Percentiles rank a stretch among this genome's conserved stretches.
phyloP scores from a whole-genome alignment of 2,329 filamentous ascomycete genomes.

The Stylonectria norvegica region DNA sequence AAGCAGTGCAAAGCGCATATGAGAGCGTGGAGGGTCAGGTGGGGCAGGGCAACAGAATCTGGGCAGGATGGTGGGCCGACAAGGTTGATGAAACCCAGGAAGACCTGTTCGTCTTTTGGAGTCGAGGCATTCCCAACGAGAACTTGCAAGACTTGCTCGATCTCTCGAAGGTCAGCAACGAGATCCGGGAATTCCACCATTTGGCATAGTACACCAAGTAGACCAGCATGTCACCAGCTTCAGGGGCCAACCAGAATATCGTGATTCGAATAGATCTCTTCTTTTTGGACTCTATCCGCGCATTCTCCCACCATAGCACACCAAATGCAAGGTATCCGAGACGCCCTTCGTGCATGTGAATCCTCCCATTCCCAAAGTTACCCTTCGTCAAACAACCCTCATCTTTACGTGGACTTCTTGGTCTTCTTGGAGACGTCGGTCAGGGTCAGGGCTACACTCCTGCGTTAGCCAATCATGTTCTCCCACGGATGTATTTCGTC shows the following conservation, averaged over 20 bases:
- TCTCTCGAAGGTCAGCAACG: conserved; percentile 16
- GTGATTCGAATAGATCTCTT: conserved; percentile 32
- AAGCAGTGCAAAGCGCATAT: conserved; percentile 35
- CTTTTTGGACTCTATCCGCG: conserved; percentile 37
- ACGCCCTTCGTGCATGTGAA: conserved; percentile 49
- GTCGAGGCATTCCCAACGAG: conserved; percentile 34
- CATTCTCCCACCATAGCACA: conserved; percentile 38
- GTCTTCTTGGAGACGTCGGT: conserved; percentile 56
- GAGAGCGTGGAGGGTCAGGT: conserved; percentile 31
- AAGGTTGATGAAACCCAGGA: conserved; percentile 28
- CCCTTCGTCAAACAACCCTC: conserved; percentile 22
- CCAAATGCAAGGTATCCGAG: conserved; percentile 54
- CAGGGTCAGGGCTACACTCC: conserved; percentile 46
- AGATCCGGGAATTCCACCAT: conserved; percentile 23
- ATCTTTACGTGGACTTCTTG: conserved; percentile 29
- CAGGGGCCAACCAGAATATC: conserved; percentile 7
- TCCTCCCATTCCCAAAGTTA: conserved; percentile 30
- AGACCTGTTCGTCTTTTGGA: conserved; percentile 41
- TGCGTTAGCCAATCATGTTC: conserved; percentile 6
- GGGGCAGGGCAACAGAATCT: conserved; percentile 31
- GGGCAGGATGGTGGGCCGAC: conserved; percentile 43
- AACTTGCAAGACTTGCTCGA: conserved; percentile 27
- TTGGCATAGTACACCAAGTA: conserved; percentile 18
- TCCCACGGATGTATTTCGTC: neutral
- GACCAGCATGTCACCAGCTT: conserved; percentile 2